Conservation (phyloP, 495 filamentous ascomycete genomes). For the Extremus antarcticus region DNA sequence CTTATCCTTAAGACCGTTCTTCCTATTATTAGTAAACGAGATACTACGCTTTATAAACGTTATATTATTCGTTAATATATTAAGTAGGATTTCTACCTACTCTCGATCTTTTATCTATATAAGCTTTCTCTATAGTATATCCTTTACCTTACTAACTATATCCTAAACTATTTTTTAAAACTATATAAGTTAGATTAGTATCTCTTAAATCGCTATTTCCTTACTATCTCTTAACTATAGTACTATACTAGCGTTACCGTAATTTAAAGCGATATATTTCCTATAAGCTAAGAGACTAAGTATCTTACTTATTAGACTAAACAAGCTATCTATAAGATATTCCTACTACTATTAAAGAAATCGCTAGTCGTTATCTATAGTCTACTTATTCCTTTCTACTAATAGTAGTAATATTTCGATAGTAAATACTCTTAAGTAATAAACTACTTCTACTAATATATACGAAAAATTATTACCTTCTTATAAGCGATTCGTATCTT, state of each 20-base stretch:
- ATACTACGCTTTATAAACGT: too few relatives aligned
- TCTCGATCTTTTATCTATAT: not conserved
- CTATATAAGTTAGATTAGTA: not conserved
- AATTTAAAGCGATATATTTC: too few relatives aligned
- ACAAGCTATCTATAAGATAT: too few relatives aligned
- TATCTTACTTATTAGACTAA: too few relatives aligned
- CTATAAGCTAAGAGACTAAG: too few relatives aligned
- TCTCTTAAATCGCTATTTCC: not conserved
- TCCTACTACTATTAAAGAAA: too few relatives aligned
- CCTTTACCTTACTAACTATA: not conserved
- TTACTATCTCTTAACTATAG: not conserved
- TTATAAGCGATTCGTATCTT: not conserved
- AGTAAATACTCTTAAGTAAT: not conserved
- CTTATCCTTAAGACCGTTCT: too few relatives aligned
- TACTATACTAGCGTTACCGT: not conserved
- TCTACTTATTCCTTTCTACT: not conserved
- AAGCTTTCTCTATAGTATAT: not conserved
- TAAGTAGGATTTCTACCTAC: not conserved
- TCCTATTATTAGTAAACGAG: too few relatives aligned
- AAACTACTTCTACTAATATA: not conserved
- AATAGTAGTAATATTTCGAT: conserved; percentile 2
- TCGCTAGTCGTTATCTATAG: not conserved
- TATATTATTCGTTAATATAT: not conserved
- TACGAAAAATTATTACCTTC: too few relatives aligned
- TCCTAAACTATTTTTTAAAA: too few relatives aligned